Evolutionary conservation across 495 filamentous ascomycete genomes (phyloP).

Genomic region (Aspergillus cavernicola): DNA sequence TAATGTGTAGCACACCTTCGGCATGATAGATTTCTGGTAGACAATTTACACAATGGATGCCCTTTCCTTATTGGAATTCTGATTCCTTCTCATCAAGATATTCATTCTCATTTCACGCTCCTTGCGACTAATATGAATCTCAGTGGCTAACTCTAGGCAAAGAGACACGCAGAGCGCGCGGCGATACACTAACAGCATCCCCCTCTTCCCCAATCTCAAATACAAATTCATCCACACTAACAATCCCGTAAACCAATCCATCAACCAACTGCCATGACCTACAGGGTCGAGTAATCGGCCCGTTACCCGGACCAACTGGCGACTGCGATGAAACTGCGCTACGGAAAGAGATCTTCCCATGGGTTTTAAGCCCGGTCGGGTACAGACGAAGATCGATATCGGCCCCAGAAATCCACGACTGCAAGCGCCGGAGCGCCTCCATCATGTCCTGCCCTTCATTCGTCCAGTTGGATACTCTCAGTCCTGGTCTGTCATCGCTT

Average conservation of each 20-base stretch:
- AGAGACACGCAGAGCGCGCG: constrained; percentile 22
- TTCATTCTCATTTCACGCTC: no score
- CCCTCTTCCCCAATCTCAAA: constrained; percentile 31
- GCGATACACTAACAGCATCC: constrained; percentile 23
- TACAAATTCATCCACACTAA: constrained; percentile 41
- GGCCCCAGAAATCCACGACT: neutral
- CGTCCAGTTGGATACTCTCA: constrained; percentile 37
- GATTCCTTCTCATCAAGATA: no score
- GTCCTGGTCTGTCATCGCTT: constrained; percentile 39
- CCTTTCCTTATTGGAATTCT: no score
- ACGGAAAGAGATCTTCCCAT: constrained; percentile 38
- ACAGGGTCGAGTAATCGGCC: constrained; percentile 21
- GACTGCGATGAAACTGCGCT: constrained; percentile 34
- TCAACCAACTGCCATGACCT: constrained; percentile 29
- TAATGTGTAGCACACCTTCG: no score
- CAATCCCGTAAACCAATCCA: constrained; percentile 25
- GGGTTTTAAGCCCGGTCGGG: constrained; percentile 34
- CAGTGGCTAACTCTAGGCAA: constrained; percentile 3
- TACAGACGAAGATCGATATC: constrained; percentile 41
- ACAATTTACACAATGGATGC: no score
- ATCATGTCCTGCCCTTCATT: constrained; percentile 40
- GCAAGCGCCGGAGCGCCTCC: constrained; percentile 18
- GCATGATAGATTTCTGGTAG: no score
- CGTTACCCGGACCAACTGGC: constrained; percentile 13
- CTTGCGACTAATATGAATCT: no score